These are phyloP conservation scores for Dryadomyces quercus-mongolicae DNA, from an alignment of 2,329 filamentous ascomycete species.

Conservation along the genomic window DNA sequence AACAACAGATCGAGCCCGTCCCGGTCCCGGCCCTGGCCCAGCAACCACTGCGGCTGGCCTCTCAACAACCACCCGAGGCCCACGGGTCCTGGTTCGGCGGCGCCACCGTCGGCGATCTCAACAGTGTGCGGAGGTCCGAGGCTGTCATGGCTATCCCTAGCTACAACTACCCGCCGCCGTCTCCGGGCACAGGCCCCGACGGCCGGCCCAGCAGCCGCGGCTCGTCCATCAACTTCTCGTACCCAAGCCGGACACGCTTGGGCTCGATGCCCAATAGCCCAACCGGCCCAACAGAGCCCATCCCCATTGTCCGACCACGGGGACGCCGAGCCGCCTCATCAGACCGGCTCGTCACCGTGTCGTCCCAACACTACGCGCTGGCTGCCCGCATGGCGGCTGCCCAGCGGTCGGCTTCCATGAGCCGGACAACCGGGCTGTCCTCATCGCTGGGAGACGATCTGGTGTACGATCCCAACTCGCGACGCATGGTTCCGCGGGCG, in stretches of 20 bases:
- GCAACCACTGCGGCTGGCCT: constrained; percentile 37
- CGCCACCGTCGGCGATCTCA: constrained; percentile 28
- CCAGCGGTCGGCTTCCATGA: constrained; percentile 13
- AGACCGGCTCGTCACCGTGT: constrained; percentile 2
- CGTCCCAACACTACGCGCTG: constrained; percentile 5
- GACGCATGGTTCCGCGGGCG: constrained; percentile 43
- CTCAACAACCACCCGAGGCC: constrained; percentile 32
- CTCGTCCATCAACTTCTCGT: constrained; percentile 47
- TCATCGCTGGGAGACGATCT: constrained; percentile 28
- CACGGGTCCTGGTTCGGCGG: constrained; percentile 37
- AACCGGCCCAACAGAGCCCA: neutral
- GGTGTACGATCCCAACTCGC: constrained; percentile 54
- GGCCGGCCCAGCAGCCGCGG: constrained; percentile 31
- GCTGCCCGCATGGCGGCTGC: constrained; percentile 15
- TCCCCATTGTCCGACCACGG: no score
- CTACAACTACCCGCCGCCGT: neutral
- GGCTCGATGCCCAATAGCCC: constrained; percentile 17
- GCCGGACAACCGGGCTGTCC: constrained; percentile 13
- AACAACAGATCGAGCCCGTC: neutral
- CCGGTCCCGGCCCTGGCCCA: constrained; percentile 5
- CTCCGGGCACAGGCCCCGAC: constrained; percentile 9
- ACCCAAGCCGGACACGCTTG: constrained; percentile 32
- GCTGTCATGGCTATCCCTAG: constrained; percentile 25
- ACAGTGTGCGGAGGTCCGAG: constrained; percentile 27
- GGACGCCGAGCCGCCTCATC: neutral